Evolutionary conservation across 2,329 filamentous ascomycete genomes (phyloP).

Genomic region (Phyllosticta citriasiana): DNA sequence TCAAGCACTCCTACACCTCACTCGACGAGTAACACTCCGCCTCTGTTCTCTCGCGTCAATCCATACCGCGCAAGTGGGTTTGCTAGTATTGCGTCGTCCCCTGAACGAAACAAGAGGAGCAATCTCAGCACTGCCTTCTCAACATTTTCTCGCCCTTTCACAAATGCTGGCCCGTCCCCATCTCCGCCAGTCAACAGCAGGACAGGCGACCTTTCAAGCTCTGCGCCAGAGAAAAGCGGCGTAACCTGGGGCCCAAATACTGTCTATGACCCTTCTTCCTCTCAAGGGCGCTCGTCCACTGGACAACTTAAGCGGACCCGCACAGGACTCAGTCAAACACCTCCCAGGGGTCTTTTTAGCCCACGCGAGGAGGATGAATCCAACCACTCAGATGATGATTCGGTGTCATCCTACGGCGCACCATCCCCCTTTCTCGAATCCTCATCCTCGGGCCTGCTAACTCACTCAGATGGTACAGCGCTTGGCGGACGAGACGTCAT

Average conservation of each 20-base stretch:
- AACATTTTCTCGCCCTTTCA: constrained; percentile 30
- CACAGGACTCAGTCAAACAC: not conserved
- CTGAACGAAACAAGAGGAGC: constrained; percentile 25
- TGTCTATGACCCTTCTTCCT: constrained; percentile 19
- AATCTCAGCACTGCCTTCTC: constrained; percentile 31
- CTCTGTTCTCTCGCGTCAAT: constrained; percentile 29
- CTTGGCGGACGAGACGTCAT: not conserved
- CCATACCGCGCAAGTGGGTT: constrained; percentile 28
- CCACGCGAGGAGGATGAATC: not conserved
- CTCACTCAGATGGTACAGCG: not conserved
- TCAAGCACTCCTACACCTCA: constrained; percentile 40
- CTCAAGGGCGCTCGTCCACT: not conserved
- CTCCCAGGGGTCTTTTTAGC: not conserved
- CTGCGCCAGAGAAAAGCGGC: constrained; percentile 28
- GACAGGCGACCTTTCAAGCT: constrained; percentile 31
- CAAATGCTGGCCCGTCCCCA: constrained; percentile 28
- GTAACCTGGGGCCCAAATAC: constrained; percentile 39
- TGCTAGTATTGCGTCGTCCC: constrained; percentile 33
- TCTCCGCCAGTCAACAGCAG: constrained; percentile 25
- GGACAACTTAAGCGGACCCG: constrained; percentile 2
- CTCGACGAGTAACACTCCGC: constrained; percentile 43
- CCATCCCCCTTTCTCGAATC: not conserved
- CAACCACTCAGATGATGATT: constrained; percentile 1
- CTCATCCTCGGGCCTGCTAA: not conserved
- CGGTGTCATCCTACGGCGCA: not conserved